Evolutionary conservation across 2,329 filamentous ascomycete genomes (phyloP), one percentile per base, ranked within the genome.

Genomic region (Pseudogymnoascus sp.): DNA sequence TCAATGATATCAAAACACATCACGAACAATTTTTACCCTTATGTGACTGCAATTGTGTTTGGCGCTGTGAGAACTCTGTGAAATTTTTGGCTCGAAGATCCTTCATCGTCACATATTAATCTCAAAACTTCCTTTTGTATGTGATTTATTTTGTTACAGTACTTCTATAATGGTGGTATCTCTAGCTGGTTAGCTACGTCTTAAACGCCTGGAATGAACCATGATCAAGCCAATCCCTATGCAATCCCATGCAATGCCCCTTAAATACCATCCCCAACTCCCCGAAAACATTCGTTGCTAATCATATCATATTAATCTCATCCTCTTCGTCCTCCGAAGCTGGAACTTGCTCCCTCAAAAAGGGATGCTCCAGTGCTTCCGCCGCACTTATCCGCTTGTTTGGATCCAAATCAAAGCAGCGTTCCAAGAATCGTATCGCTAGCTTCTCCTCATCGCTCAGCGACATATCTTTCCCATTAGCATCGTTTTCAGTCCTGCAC

Each of bases 351-450:
- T 77, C 68, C 47, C 73, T 75, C 66, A 93, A 74, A 71, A 93
- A 93, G 0, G 88, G 84, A 73, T 93, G 89, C 60, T 83, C 74
- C 57, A 96, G 74, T 0, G 91, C 91, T 69, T 93, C 85, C 33
- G 83, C 82, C 1, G 91, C 91, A 44, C 87, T 90, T 64, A 93
- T 90, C 26, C 91, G 79, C 74, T 83, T 86, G 26, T 78, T 78
- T 0, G 91, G 90, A 71, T 96, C 90, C 59, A 93, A 78, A 63
- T 95, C 90, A 73, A 96, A 82, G 69, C 90, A 90, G 17, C 83
- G 77, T 60, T 84, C 80, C 65, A 96, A 75, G 71, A 96, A 95
- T 44, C 83, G 80, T 0, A 93, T 80, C 0, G 90, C 90, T 65
- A 89, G 78, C 69, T 83, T 85, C 77, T 95, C 91, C 23, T 91